Evolutionary conservation across 371 early-diverging fungal species (phyloP).

Genomic region (Rhizopus microsporus): DNA sequence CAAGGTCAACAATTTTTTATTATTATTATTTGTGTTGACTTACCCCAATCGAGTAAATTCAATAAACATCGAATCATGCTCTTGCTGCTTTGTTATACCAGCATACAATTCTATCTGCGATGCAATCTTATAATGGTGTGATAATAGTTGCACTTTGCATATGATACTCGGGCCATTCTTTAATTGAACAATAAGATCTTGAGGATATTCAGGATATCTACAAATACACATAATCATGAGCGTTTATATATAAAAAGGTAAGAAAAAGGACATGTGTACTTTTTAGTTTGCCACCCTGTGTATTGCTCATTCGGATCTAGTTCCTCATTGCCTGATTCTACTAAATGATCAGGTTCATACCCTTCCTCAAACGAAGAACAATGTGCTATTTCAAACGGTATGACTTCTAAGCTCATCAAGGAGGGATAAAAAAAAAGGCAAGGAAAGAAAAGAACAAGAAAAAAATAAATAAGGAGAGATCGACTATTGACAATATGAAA

Average conservation of each 20-base stretch:
- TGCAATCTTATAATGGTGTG: slow-evolving; percentile 83
- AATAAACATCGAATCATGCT: slow-evolving; percentile 27
- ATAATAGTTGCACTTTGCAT: slow-evolving; percentile 69
- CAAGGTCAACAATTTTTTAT: background rate
- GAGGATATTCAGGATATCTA: slow-evolving; percentile 68
- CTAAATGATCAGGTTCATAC: slow-evolving; percentile 34
- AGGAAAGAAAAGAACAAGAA: background rate
- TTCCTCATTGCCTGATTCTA: slow-evolving; percentile 27
- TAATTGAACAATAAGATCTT: slow-evolving; percentile 66
- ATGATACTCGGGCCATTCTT: slow-evolving; percentile 60
- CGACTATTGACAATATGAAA: background rate
- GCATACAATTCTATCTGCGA: slow-evolving; percentile 71
- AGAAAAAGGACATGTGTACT: slow-evolving; percentile 22
- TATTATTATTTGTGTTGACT: background rate
- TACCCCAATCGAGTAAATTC: slow-evolving; percentile 46
- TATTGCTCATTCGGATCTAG: slow-evolving; percentile 19
- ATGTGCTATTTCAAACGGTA: slow-evolving; percentile 26
- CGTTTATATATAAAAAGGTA: too few species aligned
- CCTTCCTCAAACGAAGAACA: slow-evolving; percentile 42
- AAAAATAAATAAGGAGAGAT: slow-evolving; percentile 1
- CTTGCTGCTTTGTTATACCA: slow-evolving; percentile 43
- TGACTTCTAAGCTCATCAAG: slow-evolving; percentile 6
- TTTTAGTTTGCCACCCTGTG: slow-evolving; percentile 51
- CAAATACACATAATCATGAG: background rate
- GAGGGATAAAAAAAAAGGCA: slow-evolving; percentile 1